phyloP scores from a whole-genome alignment of 768 basidiomycete genomes.

The Lactarius psammicola region DNA sequence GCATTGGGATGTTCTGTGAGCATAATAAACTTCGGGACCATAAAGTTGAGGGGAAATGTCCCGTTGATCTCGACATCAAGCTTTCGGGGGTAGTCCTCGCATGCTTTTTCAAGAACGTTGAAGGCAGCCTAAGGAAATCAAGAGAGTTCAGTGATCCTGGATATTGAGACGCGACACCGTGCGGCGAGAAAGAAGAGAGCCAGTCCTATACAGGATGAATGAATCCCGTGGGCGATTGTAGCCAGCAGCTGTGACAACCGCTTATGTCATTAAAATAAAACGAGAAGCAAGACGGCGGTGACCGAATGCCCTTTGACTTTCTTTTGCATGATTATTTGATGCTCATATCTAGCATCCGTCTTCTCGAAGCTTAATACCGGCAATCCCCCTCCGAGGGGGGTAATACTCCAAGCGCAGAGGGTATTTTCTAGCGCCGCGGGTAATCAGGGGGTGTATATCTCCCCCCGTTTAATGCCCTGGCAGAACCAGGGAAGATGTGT shows the following conservation, averaged over 20 bases:
- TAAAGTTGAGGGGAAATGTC: constrained; percentile 88
- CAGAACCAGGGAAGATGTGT: neutral
- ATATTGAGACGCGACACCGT: neutral
- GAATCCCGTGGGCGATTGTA: neutral
- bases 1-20: constrained; percentile 81
- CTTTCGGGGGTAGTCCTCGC: constrained; percentile 95
- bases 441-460: neutral
- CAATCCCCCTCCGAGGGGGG: neutral
- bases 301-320: neutral
- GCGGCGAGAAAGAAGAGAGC: constrained; percentile 1
- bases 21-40: constrained; percentile 93
- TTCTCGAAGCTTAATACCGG: constrained; percentile 5
- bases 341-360: neutral
- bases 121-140: constrained; percentile 70
- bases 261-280: constrained; percentile 7
- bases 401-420: neutral
- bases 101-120: constrained; percentile 90
- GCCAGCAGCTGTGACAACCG: neutral
- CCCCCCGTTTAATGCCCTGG: neutral
- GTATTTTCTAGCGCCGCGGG: constrained; percentile 2
- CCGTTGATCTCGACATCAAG: constrained; percentile 93
- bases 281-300: neutral
- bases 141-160: constrained; percentile 12
- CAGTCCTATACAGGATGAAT: neutral
- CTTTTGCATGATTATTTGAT: neutral